phyloP scores from a whole-genome alignment of 2,329 filamentous ascomycete genomes.

The Ascochyta rabiei region DNA sequence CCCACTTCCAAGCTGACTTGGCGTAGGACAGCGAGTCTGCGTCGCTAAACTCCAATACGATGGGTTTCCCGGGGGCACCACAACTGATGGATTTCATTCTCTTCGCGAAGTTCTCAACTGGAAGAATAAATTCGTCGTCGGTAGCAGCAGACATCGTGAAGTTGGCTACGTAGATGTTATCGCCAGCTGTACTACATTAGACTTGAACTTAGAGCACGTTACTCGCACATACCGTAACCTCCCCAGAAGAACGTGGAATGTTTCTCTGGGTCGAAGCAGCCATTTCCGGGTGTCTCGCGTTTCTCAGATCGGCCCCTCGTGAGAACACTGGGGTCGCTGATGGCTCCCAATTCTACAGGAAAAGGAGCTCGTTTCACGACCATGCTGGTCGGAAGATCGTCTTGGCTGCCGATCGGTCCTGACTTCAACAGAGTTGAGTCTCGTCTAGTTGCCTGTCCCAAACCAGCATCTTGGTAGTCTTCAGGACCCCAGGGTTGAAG shows the following conservation, averaged over 20 bases:
- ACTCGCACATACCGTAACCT: slow-evolving; percentile 23
- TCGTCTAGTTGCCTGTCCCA: not conserved
- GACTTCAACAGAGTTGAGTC: not conserved
- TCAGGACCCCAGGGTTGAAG: slow-evolving; percentile 16
- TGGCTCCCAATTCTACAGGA: slow-evolving; percentile 19
- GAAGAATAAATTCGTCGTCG: slow-evolving; percentile 30
- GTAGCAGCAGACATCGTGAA: slow-evolving; percentile 26
- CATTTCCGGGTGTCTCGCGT: slow-evolving; percentile 25
- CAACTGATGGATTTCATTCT: slow-evolving; percentile 30
- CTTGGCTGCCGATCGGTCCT: not conserved
- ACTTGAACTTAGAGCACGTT: not conserved
- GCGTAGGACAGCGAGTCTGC: slow-evolving; percentile 19
- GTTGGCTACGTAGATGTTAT: slow-evolving; percentile 32
- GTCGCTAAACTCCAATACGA: slow-evolving; percentile 26
- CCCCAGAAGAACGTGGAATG: slow-evolving; percentile 27
- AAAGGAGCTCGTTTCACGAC: not conserved
- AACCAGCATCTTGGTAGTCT: not conserved
- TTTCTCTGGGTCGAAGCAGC: slow-evolving; percentile 24
- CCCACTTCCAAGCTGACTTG: slow-evolving; percentile 30
- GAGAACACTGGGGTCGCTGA: slow-evolving; percentile 22
- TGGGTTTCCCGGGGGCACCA: slow-evolving; percentile 18
- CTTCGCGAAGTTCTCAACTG: slow-evolving; percentile 32
- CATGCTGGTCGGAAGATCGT: not conserved
- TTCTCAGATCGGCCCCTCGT: slow-evolving; percentile 21
- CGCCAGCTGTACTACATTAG: slow-evolving; percentile 18